phyloP scores from a whole-genome alignment of 1,139 yeast species.

The Pichia sp. region DNA sequence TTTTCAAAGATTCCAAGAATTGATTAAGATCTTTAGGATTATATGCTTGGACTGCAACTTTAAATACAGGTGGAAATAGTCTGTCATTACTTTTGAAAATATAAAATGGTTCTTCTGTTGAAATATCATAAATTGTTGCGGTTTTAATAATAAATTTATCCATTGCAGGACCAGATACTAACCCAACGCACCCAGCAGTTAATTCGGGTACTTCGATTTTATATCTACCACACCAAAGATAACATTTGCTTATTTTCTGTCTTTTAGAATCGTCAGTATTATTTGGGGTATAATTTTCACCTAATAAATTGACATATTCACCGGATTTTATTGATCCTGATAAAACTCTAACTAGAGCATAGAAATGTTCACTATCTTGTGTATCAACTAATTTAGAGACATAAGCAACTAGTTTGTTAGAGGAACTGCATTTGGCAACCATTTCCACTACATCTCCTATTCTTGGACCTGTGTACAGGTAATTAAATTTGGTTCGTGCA shows the following conservation, averaged over 20 bases:
- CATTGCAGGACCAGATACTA: conserved; percentile 53
- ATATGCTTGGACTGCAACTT: conserved; percentile 77
- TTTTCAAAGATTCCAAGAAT: conserved; percentile 60
- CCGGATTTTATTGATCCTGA: conserved; percentile 53
- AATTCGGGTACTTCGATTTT: conserved; percentile 49
- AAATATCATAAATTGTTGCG: conserved; percentile 44
- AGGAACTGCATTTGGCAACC: conserved; percentile 30
- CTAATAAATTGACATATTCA: conserved; percentile 47
- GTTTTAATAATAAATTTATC: conserved; percentile 49
- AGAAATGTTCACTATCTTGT: conserved; percentile 40
- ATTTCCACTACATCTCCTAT: conserved; percentile 17
- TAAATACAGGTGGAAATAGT: conserved; percentile 55
- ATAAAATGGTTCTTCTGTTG: conserved; percentile 20
- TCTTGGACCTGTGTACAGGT: conserved; percentile 17
- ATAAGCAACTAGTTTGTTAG: conserved; percentile 47
- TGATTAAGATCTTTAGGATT: conserved; percentile 74
- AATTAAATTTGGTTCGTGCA: conserved; percentile 24
- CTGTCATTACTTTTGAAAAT: conserved; percentile 40
- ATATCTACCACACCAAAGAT: conserved; percentile 68
- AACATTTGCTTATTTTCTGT: conserved; percentile 39
- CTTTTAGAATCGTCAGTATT: conserved; percentile 45
- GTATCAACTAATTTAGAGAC: conserved; percentile 57
- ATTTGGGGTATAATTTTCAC: conserved; percentile 46
- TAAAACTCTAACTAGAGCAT: conserved; percentile 54
- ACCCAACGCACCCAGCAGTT: conserved; percentile 58